These are phyloP conservation scores for Backusella macrospora DNA, from an alignment of 192 early-diverging fungal genomes.

Conservation along the genomic window DNA sequence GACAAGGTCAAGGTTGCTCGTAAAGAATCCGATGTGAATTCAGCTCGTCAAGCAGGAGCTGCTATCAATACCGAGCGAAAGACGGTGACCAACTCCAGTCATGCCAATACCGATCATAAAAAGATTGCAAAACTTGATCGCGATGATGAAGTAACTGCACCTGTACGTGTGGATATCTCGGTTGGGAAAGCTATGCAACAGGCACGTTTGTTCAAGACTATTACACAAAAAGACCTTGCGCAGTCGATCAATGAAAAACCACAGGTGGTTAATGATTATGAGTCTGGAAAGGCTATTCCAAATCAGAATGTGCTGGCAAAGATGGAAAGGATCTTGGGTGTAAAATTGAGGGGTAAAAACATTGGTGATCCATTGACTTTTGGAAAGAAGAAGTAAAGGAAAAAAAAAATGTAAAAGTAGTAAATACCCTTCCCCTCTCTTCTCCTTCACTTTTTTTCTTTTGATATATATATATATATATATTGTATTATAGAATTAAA, in stretches of 20 bases:
- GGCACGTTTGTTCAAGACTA: constrained; percentile 69
- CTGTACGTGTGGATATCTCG: constrained; percentile 62
- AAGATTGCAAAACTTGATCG: constrained; percentile 84
- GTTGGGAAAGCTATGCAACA: constrained; percentile 84
- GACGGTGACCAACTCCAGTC: constrained; percentile 58
- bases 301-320: constrained; percentile 89
- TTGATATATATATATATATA: not conserved
- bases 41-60: constrained; percentile 67
- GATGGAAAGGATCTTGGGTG: constrained; percentile 82
- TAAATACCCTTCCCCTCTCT: not conserved
- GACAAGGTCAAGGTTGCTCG: constrained; percentile 61
- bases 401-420: not conserved
- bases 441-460: not conserved
- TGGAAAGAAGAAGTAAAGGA: constrained; percentile 43
- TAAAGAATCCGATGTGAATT: constrained; percentile 67
- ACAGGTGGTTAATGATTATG: constrained; percentile 84
- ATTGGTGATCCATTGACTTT: constrained; percentile 61
- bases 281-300: constrained; percentile 79
- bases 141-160: constrained; percentile 76
- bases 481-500: not conserved
- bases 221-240: constrained; percentile 89
- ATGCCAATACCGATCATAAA: constrained; percentile 66
- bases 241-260: constrained; percentile 91
- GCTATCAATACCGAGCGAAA: constrained; percentile 78
- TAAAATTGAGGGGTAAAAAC: constrained; percentile 83